Evolutionary conservation across 768 basidiomycete species (phyloP).

Genomic region (Coprinopsis strossmayeri): DNA sequence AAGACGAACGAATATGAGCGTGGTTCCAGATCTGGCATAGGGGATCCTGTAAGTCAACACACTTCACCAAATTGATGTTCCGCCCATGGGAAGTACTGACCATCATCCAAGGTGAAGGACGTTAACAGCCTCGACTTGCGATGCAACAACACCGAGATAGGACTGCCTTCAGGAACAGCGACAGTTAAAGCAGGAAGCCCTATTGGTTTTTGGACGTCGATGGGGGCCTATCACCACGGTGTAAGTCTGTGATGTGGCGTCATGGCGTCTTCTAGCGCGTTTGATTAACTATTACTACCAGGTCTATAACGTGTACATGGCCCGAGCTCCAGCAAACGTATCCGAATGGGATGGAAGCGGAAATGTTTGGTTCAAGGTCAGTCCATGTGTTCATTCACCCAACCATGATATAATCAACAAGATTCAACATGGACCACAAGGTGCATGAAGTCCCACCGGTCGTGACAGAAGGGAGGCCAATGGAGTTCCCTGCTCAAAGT

Average conservation of each 20-base stretch:
- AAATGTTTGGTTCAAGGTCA: constrained; percentile 38
- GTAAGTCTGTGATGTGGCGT: neutral
- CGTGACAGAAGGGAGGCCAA: constrained; percentile 31
- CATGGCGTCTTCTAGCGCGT: neutral
- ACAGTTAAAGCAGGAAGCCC: constrained; percentile 10
- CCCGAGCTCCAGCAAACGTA: constrained; percentile 37
- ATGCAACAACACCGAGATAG: constrained; percentile 12
- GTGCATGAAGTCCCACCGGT: constrained; percentile 30
- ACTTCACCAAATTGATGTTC: no score
- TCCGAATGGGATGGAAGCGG: constrained; percentile 34
- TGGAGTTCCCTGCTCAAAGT: constrained; percentile 33
- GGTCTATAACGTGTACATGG: constrained; percentile 39
- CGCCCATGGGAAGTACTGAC: neutral
- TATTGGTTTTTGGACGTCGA: constrained; percentile 11
- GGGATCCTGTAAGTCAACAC: constrained; percentile 4
- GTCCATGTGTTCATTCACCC: no score
- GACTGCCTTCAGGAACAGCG: constrained; percentile 6
- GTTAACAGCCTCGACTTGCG: constrained; percentile 13
- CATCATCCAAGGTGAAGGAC: constrained; percentile 7
- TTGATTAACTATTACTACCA: constrained; percentile 5
- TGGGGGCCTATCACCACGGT: constrained; percentile 12
- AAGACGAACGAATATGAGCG: constrained; percentile 11
- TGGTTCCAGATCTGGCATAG: neutral
- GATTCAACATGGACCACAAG: neutral
- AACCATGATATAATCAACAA: no score